These are phyloP conservation scores for Sphaerulina populicola DNA, from an alignment of 2,329 filamentous ascomycete species.

Conservation along the genomic window DNA sequence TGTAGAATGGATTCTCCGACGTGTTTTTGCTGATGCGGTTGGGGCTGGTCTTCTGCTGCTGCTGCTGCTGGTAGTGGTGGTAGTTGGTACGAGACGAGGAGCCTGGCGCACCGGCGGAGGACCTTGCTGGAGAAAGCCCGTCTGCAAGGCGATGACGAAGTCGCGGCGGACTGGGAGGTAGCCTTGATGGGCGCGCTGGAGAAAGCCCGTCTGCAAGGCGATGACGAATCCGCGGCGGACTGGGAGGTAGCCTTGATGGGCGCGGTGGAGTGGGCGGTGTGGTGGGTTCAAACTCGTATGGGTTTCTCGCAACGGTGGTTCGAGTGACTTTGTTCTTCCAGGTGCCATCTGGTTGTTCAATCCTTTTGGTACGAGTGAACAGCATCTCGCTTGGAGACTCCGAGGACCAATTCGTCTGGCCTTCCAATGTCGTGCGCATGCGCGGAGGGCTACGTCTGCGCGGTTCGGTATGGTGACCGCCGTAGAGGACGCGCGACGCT, in stretches of 20 bases:
- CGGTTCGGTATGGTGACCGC: neutral
- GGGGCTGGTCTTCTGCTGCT: too few species aligned
- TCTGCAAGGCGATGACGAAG: too few species aligned
- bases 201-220: too few species aligned
- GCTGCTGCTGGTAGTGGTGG: too few species aligned
- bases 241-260: neutral
- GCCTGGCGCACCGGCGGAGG: too few species aligned
- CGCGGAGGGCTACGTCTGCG: neutral
- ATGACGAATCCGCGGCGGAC: neutral
- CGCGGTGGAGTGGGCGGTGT: neutral
- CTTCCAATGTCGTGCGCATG: neutral
- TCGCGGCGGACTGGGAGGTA: neutral
- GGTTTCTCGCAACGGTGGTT: neutral
- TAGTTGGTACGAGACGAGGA: too few species aligned
- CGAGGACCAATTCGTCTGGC: neutral
- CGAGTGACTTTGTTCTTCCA: neutral
- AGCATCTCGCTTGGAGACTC: neutral
- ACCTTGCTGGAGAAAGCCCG: too few species aligned
- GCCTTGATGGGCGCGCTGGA: neutral
- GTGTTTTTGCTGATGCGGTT: too few species aligned
- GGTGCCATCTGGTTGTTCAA: neutral
- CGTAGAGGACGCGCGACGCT: neutral
- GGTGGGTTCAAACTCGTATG: neutral
- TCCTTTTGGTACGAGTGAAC: neutral
- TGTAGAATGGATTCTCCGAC: too few species aligned